These are phyloP conservation scores for Anastatica hierochuntica DNA, from an alignment of 345 rosid species.

Conservation along the genomic window DNA sequence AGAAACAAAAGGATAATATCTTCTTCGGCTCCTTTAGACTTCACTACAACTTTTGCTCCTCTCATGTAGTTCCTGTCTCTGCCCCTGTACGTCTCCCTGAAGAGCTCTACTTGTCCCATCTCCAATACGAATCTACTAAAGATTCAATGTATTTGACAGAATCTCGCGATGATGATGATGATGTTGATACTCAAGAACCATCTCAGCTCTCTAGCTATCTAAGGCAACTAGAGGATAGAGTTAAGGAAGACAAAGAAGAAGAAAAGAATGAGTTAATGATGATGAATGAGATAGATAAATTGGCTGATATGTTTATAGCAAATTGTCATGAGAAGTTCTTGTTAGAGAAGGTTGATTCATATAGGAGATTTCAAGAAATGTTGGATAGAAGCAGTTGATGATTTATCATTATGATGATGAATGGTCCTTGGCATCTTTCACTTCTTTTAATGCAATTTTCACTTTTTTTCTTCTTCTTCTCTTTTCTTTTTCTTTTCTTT, in stretches of 20 bases:
- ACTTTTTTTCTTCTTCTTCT: neutral
- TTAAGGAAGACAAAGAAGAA: neutral
- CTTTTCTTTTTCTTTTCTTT: neutral
- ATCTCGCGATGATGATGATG: neutral
- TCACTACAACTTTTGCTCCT: slow-evolving; percentile 88
- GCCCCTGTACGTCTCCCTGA: slow-evolving; percentile 37
- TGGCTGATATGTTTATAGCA: slow-evolving; percentile 83
- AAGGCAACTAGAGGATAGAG: slow-evolving; percentile 54
- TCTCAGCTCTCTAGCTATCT: slow-evolving; percentile 56
- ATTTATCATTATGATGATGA: neutral
- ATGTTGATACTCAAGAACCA: slow-evolving; percentile 14
- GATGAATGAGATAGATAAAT: slow-evolving; percentile 57
- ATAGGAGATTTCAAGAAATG: slow-evolving; percentile 84
- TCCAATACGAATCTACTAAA: slow-evolving; percentile 48
- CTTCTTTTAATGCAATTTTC: slow-evolving; percentile 14
- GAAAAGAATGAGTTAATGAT: slow-evolving; percentile 14
- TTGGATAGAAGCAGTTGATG: slow-evolving; percentile 56
- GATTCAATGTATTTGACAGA: slow-evolving; percentile 30
- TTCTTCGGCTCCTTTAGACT: slow-evolving; percentile 77
- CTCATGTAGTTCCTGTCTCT: slow-evolving; percentile 57
- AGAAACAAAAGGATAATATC: slow-evolving; percentile 37
- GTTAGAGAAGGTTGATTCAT: slow-evolving; percentile 92
- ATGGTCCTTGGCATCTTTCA: neutral
- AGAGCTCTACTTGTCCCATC: slow-evolving; percentile 27
- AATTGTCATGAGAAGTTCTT: slow-evolving; percentile 73